Evolutionary conservation across 495 filamentous ascomycete genomes (phyloP).

Genomic region (Penicillium silybi): DNA sequence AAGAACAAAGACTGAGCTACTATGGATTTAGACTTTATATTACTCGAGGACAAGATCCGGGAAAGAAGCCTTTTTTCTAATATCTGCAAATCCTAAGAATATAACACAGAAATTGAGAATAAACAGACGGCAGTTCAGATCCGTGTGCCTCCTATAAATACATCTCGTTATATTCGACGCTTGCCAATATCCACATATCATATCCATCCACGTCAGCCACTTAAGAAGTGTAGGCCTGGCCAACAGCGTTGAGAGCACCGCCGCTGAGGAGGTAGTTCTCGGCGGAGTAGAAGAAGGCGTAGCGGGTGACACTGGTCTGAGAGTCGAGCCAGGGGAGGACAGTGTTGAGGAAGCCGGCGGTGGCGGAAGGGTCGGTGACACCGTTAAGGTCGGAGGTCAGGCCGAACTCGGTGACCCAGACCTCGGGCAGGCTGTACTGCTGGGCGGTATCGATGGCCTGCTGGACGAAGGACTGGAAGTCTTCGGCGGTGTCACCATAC

Average conservation of each 20-base stretch:
- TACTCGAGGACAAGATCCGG: too few species aligned
- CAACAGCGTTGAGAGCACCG: constrained; percentile 21
- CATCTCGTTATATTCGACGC: not conserved
- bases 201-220: not conserved
- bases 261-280: constrained; percentile 32
- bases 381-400: constrained; percentile 40
- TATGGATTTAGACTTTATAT: too few species aligned
- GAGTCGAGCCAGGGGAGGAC: constrained; percentile 65
- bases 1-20: too few species aligned
- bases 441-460: constrained; percentile 44
- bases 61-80: too few species aligned
- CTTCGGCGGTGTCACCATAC: constrained; percentile 51
- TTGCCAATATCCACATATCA: not conserved
- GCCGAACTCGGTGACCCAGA: constrained; percentile 83
- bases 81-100: not conserved
- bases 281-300: constrained; percentile 74
- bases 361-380: constrained; percentile 33
- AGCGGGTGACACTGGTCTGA: constrained; percentile 62
- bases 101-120: not conserved
- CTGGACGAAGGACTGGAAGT: constrained; percentile 58
- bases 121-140: not conserved
- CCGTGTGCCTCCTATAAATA: not conserved
- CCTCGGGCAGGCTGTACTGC: constrained; percentile 47
- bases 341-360: constrained; percentile 50
- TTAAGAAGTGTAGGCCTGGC: constrained; percentile 23